Percentiles rank a stretch among this genome's conserved stretches.
Evolutionary conservation across 352 stramenopile genomes (phyloP).

Genomic region (Globisporangium orthogonon): DNA sequence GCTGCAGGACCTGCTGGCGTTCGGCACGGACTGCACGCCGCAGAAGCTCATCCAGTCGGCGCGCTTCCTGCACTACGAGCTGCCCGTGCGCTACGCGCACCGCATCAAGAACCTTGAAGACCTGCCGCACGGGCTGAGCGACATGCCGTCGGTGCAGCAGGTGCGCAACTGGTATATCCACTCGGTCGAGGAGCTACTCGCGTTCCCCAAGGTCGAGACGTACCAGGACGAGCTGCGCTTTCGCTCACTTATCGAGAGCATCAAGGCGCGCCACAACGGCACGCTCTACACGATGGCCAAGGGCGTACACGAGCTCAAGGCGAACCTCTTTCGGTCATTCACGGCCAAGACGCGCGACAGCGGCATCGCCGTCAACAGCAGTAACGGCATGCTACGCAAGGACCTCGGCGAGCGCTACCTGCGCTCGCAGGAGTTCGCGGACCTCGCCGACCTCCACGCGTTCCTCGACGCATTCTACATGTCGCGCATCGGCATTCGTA

Average conservation of each 20-base stretch:
- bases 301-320: constrained; percentile 96
- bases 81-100: constrained; percentile 97
- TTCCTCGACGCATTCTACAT: constrained; percentile 99
- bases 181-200: constrained; percentile 93
- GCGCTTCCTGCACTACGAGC: constrained; percentile 96
- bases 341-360: constrained; percentile 28
- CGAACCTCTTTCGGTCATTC: constrained; percentile 77
- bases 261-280: constrained; percentile 96
- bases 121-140: constrained; percentile 91
- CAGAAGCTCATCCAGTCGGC: constrained; percentile 90
- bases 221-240: constrained; percentile 90
- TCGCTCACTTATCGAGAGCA: constrained; percentile 91
- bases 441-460: constrained; percentile 93
- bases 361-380: no score
- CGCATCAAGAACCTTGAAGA: constrained; percentile 94
- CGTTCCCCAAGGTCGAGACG: constrained; percentile 79
- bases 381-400: constrained; percentile 19
- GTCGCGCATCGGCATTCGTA: constrained; percentile 98
- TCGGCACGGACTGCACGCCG: constrained; percentile 71
- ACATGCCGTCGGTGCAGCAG: constrained; percentile 91
- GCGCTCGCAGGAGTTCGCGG: constrained; percentile 73
- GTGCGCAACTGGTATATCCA: constrained; percentile 97
- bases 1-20: constrained; percentile 85
- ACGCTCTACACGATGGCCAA: constrained; percentile 99
- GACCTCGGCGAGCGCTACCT: constrained; percentile 67